Base-by-base conservation (phyloP, 371 early-diverging fungal genomes). In the Syncephalastrum contaminatum region DNA sequence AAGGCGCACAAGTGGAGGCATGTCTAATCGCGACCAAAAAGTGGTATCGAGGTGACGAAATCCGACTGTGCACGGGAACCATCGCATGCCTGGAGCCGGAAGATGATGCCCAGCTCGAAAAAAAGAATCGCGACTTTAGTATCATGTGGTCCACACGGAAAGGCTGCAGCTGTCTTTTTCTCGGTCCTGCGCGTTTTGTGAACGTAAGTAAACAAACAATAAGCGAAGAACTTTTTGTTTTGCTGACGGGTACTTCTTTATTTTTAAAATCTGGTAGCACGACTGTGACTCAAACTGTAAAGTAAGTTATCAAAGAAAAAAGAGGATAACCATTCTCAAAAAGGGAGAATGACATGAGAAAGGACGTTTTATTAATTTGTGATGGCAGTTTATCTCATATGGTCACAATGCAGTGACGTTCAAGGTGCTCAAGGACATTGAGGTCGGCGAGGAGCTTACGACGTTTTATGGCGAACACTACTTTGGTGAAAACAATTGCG, bases 181-280 rank as follows among this genome's bases (percentile, higher is more conserved):
- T 95, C n/a, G 98, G 98, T 5, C 98, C 98, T 24, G 97, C 93
- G 2, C 83, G 98, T 7, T 96, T 97, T 70, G 91, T 92, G 18
- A 96, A 97, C 62, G 79, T 80, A 75, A 58, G 71, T 46, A 8
- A 14, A 27, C 44, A 21, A 27, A 20, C 15, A 22, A 27, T 43
- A 4, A 8, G 19, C 13, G 25, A 25, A 30, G 12, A 10, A 6
- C 5, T 30, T 30, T 10, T 43, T 45, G 44, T 44, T 54, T 51
- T 44, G n/a, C 50, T 49, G 43, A 50, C 14, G 30, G 20, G 16
- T 14, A 25, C 48, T 36, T 48, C n/a, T 56, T 46, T 47, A 21
- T 25, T 14, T 57, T 44, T 49, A 20, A 20, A 41, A 39, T 16
- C 13, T n/a, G 36, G 30, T 67, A 82, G 82, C 98, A 97, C 69